Percentiles rank a stretch among this genome's conserved stretches.
Evolutionary conservation across 495 filamentous ascomycete species (phyloP).

Genomic region (Trichoderma orchidacearum): DNA sequence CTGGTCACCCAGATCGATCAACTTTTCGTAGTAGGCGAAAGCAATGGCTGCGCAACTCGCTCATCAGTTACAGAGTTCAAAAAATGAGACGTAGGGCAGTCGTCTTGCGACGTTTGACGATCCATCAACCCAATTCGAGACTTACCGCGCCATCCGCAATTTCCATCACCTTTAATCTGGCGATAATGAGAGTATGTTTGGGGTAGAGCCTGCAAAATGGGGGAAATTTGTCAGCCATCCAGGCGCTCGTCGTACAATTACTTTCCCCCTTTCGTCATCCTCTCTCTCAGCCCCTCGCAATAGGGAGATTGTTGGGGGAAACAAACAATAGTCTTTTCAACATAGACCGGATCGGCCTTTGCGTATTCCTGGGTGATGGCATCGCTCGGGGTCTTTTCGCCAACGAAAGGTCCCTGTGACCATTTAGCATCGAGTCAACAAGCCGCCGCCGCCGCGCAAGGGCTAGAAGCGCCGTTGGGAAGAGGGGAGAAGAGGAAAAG

Average conservation of each 20-base stretch:
- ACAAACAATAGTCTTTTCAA: slow-evolving; percentile 74
- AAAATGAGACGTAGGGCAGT: too few relatives aligned
- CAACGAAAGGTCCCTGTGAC: slow-evolving; percentile 69
- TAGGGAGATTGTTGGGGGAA: background rate
- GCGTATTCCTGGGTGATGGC: slow-evolving; percentile 79
- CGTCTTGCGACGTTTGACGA: too few relatives aligned
- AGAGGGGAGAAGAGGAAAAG: too few relatives aligned
- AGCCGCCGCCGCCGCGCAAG: too few relatives aligned
- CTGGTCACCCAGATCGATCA: slow-evolving; percentile 52
- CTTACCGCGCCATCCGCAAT: slow-evolving; percentile 95
- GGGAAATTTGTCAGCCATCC: slow-evolving; percentile 8
- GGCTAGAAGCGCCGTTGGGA: slow-evolving; percentile 3
- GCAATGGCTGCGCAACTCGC: slow-evolving; percentile 60
- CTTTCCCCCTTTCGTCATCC: background rate
- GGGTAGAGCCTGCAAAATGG: slow-evolving; percentile 49
- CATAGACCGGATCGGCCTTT: slow-evolving; percentile 73
- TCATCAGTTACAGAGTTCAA: background rate
- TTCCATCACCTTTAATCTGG: slow-evolving; percentile 81
- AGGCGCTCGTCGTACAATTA: background rate
- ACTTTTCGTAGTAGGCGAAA: slow-evolving; percentile 82
- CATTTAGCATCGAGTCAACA: slow-evolving; percentile 1
- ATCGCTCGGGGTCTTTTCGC: slow-evolving; percentile 61
- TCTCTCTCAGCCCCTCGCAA: background rate
- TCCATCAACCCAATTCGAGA: background rate
- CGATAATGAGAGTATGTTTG: slow-evolving; percentile 79